phyloP scores from a whole-genome alignment of 768 basidiomycete genomes.

The Nidularia sp. region DNA sequence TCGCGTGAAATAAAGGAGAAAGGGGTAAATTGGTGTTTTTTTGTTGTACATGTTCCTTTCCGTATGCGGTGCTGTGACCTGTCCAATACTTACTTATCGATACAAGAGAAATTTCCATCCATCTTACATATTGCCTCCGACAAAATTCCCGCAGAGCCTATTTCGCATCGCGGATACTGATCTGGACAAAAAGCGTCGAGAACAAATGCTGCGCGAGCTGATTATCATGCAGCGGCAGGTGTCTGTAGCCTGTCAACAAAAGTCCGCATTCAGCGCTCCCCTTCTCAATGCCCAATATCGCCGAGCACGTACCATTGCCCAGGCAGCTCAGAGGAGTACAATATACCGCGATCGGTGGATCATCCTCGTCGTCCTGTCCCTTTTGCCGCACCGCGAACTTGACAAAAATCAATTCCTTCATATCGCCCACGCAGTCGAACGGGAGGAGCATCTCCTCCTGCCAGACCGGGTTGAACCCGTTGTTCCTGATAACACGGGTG shows the following conservation, averaged over 20 bases:
- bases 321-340: conserved; percentile 70
- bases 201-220: conserved; percentile 88
- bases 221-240: conserved; percentile 85
- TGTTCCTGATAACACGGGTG: conserved; percentile 71
- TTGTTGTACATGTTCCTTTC: not conserved
- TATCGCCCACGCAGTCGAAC: conserved; percentile 67
- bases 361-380: conserved; percentile 47
- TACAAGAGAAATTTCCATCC: not conserved
- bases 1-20: not conserved
- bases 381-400: conserved; percentile 72
- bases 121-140: not conserved
- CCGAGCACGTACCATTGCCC: conserved; percentile 51
- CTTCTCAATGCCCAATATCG: not conserved
- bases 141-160: not conserved
- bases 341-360: conserved; percentile 68
- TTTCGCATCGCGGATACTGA: conserved; percentile 36
- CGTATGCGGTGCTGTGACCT: no score
- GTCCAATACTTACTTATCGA: not conserved
- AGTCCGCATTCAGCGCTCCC: not conserved
- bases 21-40: not conserved
- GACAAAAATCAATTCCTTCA: conserved; percentile 84
- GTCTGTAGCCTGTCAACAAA: conserved; percentile 68
- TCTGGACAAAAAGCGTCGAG: conserved; percentile 85
- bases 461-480: conserved; percentile 94
- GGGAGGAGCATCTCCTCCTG: conserved; percentile 63